Evolutionary conservation across 2,329 filamentous ascomycete species (phyloP), one percentile per base, ranked within the genome.

Genomic region (Hypoxylon sp.): DNA sequence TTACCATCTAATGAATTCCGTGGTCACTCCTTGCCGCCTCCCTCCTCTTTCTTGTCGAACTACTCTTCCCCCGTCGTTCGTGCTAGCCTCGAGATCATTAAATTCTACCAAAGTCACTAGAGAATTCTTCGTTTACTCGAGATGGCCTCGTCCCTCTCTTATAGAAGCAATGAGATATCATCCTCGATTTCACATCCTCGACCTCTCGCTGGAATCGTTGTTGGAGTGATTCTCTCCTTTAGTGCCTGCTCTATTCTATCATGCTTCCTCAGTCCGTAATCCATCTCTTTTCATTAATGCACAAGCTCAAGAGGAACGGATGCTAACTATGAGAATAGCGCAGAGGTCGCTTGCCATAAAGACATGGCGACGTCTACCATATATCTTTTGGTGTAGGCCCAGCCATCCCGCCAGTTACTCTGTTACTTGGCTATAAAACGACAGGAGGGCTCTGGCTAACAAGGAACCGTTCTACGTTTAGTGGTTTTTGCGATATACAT

Each of bases 401-500:
- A 19, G 17, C 15, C 1, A 19, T 15, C 21, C 13, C 15, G 15
- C 29, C 6, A 46, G 44, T 24, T n/a, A 19, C 42, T 8, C 32
- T 4, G 11, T 13, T 6, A 32, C 17, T 7, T 11, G 44, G 11
- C n/a, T 7, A 24, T 52, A 37, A 17, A 39, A n/a, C 15, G 3
- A 44, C 15, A 17, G 19, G 31, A 10, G 4, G 24, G 24, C 24
- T 27, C 24, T 0, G 11, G 24, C 57, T 65, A 50, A 65, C 7
- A 19, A 6, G 24, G 32, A 50, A 24, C 13, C 6, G 2, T 10
- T 17, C 13, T 19, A 24, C 24, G 10, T n/a, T 21, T 46, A 90
- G 88, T 91, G 53, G 83, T 90, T 52, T 80, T 91, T 46, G 80
- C 83, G 8, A 87, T 91, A 37, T 91, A 90, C 70, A 42, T 81